Percentiles rank a stretch among this genome's conserved stretches.
Conservation (phyloP, 75 land plant genomes). For the Pinus tabuliformis region DNA sequence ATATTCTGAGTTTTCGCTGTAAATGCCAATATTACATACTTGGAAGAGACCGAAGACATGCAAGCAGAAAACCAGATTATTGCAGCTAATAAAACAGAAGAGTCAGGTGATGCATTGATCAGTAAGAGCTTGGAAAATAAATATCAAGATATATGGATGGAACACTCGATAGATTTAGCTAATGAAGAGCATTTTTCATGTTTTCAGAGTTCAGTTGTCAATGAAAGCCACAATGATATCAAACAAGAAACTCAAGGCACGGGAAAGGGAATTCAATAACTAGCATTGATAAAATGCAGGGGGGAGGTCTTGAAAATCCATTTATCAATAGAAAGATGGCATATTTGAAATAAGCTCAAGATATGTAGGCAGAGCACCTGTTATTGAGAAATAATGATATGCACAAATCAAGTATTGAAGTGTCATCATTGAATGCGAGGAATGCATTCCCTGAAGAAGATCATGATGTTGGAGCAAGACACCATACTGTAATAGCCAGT, state of each 20-base stretch:
- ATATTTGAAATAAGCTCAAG: not conserved
- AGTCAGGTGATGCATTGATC: not conserved
- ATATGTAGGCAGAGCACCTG: not conserved
- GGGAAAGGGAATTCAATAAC: not conserved
- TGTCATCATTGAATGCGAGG: not conserved
- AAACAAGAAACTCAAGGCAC: not conserved
- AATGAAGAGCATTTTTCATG: not conserved
- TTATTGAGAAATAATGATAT: not conserved
- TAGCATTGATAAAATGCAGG: not conserved
- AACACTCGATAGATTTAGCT: not conserved
- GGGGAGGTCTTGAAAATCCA: not conserved
- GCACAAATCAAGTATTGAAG: not conserved
- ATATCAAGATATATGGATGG: constrained; percentile 4
- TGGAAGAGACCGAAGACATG: not conserved
- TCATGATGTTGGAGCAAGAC: not conserved
- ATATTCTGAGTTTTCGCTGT: not conserved
- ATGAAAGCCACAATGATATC: not conserved
- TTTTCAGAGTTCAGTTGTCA: constrained; percentile 1
- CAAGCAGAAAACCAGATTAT: not conserved
- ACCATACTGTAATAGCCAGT: not conserved
- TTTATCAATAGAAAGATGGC: not conserved
- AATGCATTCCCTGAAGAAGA: not conserved
- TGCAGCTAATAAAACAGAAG: not conserved
- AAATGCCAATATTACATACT: not conserved
- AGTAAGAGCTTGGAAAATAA: not conserved